phyloP scores from a whole-genome alignment of 2,329 filamentous ascomycete genomes.

The Phyllosticta citriasiana region DNA sequence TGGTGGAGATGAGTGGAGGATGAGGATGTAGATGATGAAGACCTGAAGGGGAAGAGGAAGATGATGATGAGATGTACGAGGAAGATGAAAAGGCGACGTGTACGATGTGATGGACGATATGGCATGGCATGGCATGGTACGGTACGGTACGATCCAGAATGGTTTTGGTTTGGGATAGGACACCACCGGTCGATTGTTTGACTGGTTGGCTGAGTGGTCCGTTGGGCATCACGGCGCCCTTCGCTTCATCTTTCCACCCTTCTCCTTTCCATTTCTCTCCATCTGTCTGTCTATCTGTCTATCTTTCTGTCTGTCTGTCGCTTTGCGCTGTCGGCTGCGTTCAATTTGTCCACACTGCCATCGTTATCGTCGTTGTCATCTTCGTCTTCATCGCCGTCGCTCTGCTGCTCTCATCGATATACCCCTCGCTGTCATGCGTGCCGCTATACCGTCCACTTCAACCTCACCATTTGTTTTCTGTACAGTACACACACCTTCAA shows the following conservation, averaged over 20 bases:
- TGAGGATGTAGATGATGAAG: no score
- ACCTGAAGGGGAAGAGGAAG: no score
- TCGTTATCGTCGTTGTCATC: background rate
- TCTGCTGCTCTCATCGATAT: background rate
- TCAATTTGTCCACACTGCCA: background rate
- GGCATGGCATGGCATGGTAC: background rate
- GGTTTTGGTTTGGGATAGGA: background rate
- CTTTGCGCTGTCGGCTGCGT: background rate
- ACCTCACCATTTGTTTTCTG: no score
- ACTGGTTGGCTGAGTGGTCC: no score
- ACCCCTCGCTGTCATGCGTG: background rate
- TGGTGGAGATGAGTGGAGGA: background rate
- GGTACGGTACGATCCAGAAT: background rate
- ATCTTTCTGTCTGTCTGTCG: no score
- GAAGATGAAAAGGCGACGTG: background rate
- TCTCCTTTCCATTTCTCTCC: no score
- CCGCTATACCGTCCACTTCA: no score
- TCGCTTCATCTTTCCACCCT: no score
- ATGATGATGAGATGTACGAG: background rate
- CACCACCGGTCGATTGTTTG: no score
- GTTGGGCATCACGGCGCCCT: no score
- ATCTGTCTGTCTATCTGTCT: no score
- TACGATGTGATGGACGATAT: background rate
- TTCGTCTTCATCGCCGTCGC: background rate
- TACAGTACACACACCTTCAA: no score